Conservation (phyloP, 2,329 filamentous ascomycete species). For the Achaetomium macrosporum region DNA sequence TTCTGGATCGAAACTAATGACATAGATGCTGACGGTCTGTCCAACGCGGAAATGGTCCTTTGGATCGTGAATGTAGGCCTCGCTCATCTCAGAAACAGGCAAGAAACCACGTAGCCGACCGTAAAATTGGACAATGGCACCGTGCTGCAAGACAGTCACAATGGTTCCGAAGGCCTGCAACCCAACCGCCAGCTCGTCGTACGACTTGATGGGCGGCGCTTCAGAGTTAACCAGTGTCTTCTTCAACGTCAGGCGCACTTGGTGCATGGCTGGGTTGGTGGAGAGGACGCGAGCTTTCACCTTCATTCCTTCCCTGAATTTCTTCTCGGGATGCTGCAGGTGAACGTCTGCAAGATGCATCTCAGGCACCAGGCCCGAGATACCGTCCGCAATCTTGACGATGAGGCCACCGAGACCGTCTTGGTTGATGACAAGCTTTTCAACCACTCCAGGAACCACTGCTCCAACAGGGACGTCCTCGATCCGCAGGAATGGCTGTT, state of each 20-base stretch:
- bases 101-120: slow-evolving; percentile 78
- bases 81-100: slow-evolving; percentile 95
- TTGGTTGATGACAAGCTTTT: slow-evolving; percentile 74
- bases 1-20: slow-evolving; percentile 72
- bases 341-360: slow-evolving; percentile 83
- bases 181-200: slow-evolving; percentile 66
- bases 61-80: slow-evolving; percentile 87
- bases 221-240: slow-evolving; percentile 93
- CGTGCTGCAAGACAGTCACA: slow-evolving; percentile 68
- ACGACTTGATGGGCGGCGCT: slow-evolving; percentile 68
- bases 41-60: slow-evolving; percentile 82
- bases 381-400: slow-evolving; percentile 76
- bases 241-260: slow-evolving; percentile 84
- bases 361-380: slow-evolving; percentile 82
- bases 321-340: slow-evolving; percentile 90
- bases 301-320: slow-evolving; percentile 80
- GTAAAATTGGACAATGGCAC: slow-evolving; percentile 91
- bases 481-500: slow-evolving; percentile 84
- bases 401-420: slow-evolving; percentile 77
- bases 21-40: slow-evolving; percentile 85
- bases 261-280: slow-evolving; percentile 65
- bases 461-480: slow-evolving; percentile 82
- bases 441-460: slow-evolving; percentile 73
- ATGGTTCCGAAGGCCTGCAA: slow-evolving; percentile 82
- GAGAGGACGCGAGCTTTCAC: slow-evolving; percentile 85